A percentile compares a stretch with the other conserved stretches of the same genome.
Conservation (phyloP, 1,139 yeast genomes). For the Protomyces inundatus region DNA sequence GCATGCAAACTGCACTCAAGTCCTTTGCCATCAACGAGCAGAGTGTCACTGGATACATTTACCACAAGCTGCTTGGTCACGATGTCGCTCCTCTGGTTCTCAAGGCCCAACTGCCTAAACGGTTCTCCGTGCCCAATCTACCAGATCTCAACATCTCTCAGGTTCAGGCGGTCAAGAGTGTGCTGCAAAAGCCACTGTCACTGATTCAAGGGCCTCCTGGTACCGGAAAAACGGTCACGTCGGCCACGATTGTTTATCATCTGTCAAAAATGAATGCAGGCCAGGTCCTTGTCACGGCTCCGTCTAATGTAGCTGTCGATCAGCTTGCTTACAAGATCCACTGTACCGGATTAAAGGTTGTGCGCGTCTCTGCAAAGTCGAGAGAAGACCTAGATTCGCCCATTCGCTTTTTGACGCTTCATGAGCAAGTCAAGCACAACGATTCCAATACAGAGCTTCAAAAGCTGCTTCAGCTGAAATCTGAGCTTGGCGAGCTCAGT, state of each 20-base stretch:
- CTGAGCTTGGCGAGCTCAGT: constrained; percentile 67
- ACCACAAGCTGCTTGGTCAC: constrained; percentile 77
- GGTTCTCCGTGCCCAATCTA: constrained; percentile 60
- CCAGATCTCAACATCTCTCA: constrained; percentile 74
- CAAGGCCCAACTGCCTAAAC: constrained; percentile 55
- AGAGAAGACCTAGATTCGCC: constrained; percentile 75
- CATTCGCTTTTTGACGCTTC: constrained; percentile 52
- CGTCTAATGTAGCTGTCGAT: constrained; percentile 92
- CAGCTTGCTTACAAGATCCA: constrained; percentile 73
- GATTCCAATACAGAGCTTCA: constrained; percentile 53
- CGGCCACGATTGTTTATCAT: constrained; percentile 83
- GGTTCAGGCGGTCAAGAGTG: constrained; percentile 67
- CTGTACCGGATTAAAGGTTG: constrained; percentile 64
- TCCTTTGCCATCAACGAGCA: constrained; percentile 65
- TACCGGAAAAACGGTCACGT: constrained; percentile 92
- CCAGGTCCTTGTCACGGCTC: constrained; percentile 81
- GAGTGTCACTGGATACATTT: constrained; percentile 70
- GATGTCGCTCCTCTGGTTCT: constrained; percentile 62
- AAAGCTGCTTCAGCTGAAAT: constrained; percentile 54
- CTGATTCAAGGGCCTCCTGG: constrained; percentile 98
- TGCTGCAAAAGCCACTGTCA: constrained; percentile 68
- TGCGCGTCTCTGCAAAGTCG: constrained; percentile 67
- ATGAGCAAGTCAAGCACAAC: constrained; percentile 45
- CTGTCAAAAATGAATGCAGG: constrained; percentile 55
- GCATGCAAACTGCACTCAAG: constrained; percentile 77